Evolutionary conservation across 345 rosid genomes (phyloP).

Genomic region (Euphorbia peplus): DNA sequence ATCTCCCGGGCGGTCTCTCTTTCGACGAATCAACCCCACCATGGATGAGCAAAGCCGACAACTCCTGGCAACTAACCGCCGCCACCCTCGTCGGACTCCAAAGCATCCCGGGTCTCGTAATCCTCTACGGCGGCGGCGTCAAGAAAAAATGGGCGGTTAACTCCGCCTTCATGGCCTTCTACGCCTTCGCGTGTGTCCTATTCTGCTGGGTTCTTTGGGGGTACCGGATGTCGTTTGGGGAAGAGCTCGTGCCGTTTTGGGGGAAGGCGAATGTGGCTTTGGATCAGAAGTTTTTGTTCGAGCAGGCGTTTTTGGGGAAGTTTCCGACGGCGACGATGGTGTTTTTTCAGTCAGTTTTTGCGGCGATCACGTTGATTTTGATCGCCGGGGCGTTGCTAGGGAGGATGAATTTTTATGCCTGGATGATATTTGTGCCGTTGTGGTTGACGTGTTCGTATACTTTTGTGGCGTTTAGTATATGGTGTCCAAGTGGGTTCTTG

Average conservation of each 20-base stretch:
- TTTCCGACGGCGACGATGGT: slow-evolving; percentile 22
- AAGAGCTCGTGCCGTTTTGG: slow-evolving; percentile 10
- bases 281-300: slow-evolving; percentile 8
- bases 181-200: slow-evolving; percentile 20
- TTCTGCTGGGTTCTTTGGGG: slow-evolving; percentile 23
- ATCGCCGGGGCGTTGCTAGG: slow-evolving; percentile 16
- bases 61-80: slow-evolving; percentile 23
- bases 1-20: slow-evolving; percentile 1
- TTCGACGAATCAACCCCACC: slow-evolving; percentile 5
- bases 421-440: slow-evolving; percentile 52
- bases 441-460: slow-evolving; percentile 51
- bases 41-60: slow-evolving; percentile 26
- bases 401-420: slow-evolving; percentile 32
- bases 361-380: slow-evolving; percentile 20
- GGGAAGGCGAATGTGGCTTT: slow-evolving; percentile 14
- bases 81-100: slow-evolving; percentile 25
- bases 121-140: slow-evolving; percentile 18
- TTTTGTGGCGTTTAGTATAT: slow-evolving; percentile 39
- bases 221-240: slow-evolving; percentile 20
- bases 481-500: slow-evolving; percentile 36
- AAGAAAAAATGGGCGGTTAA: slow-evolving; percentile 27
- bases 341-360: slow-evolving; percentile 18
- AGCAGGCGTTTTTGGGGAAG: slow-evolving; percentile 4
- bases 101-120: slow-evolving; percentile 21
- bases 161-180: slow-evolving; percentile 20